These are phyloP conservation scores for Mucor velutinosus DNA, from an alignment of 371 early-diverging fungal species.

Conservation along the genomic window DNA sequence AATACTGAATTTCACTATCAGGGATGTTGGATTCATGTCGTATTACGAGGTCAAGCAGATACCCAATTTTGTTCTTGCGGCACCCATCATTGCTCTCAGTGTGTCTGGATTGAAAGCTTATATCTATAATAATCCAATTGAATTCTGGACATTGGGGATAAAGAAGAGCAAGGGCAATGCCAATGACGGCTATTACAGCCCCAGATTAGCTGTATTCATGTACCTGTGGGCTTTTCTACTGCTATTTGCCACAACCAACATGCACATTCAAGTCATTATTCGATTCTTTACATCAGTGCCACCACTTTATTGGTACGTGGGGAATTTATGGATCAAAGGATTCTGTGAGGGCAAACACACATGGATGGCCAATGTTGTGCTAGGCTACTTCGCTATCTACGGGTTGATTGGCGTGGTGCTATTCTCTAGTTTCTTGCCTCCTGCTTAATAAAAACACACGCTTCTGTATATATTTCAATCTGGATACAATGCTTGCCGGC, in stretches of 20 bases:
- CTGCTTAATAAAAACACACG: constrained; percentile 57
- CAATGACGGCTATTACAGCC: constrained; percentile 11
- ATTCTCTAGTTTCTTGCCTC: constrained; percentile 84
- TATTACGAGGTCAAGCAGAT: constrained; percentile 84
- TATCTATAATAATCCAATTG: constrained; percentile 47
- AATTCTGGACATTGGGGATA: constrained; percentile 61
- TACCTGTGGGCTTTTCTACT: constrained; percentile 74
- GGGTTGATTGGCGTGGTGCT: constrained; percentile 70
- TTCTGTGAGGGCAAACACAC: constrained; percentile 13
- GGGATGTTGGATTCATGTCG: constrained; percentile 82
- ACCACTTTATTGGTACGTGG: constrained; percentile 80
- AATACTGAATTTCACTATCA: no score
- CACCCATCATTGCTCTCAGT: constrained; percentile 76
- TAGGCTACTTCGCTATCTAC: constrained; percentile 72
- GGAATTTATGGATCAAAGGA: constrained; percentile 50
- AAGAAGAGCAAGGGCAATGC: neutral
- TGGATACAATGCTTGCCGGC: no score
- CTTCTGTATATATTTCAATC: no score
- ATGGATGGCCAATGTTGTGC: constrained; percentile 35
- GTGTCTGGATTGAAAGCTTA: constrained; percentile 62
- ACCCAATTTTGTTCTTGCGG: constrained; percentile 89
- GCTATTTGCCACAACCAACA: constrained; percentile 62
- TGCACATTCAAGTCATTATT: constrained; percentile 92
- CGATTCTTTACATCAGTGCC: constrained; percentile 87
- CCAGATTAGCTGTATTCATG: constrained; percentile 43